Conservation (phyloP, 73 alveolate genomes). For the Effrenium voratum region DNA sequence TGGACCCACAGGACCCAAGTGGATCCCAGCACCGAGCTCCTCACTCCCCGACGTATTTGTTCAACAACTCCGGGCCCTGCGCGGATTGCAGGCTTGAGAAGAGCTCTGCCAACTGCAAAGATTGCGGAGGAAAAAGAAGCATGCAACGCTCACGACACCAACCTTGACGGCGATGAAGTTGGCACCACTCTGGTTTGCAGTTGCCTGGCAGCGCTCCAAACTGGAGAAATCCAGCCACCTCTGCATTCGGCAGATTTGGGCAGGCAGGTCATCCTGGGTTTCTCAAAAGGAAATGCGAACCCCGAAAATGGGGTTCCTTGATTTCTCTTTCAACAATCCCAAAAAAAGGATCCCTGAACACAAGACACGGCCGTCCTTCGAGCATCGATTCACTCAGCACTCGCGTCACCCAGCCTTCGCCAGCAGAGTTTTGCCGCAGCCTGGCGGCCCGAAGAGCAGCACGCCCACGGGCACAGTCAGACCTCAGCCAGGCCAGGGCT, state of each 20-base stretch:
- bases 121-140: background rate
- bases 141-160: background rate
- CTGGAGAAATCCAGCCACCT: no score
- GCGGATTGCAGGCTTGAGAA: constrained; percentile 98
- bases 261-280: no score
- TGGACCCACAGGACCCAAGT: no score
- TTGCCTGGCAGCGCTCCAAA: constrained; percentile 97
- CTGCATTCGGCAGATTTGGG: no score
- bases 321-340: background rate
- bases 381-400: no score
- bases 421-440: constrained; percentile 93
- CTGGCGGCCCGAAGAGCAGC: constrained; percentile 93
- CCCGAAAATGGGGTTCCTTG: background rate
- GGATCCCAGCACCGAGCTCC: no score
- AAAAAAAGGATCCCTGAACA: no score
- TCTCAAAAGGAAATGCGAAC: background rate
- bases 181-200: constrained; percentile 99
- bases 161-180: constrained; percentile 99
- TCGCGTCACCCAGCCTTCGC: constrained; percentile 87
- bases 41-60: constrained; percentile 99
- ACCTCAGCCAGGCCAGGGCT: background rate
- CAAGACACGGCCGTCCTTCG: no score
- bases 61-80: constrained; percentile 99
- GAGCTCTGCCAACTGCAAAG: constrained; percentile 96
- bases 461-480: constrained; percentile 92